Evolutionary conservation across 768 basidiomycete species (phyloP).

Genomic region (Mycena albidolilacea): DNA sequence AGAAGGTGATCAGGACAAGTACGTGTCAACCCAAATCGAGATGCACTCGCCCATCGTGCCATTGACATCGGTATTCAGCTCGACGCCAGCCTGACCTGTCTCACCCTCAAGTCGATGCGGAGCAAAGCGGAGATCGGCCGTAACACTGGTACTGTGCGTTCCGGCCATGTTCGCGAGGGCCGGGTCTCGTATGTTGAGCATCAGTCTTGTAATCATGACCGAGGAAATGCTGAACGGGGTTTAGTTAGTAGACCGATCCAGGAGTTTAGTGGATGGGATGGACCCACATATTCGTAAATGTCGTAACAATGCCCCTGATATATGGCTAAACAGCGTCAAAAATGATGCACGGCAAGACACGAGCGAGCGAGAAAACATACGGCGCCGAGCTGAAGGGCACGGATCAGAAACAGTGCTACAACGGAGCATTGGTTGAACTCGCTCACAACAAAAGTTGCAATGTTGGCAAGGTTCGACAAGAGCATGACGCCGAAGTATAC

Average conservation of each 20-base stretch:
- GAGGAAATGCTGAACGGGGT: background rate
- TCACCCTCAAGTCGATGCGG: no score
- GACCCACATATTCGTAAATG: background rate
- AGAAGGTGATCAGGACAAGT: no score
- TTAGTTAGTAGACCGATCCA: background rate
- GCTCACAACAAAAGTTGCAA: slow-evolving; percentile 19
- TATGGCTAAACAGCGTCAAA: background rate
- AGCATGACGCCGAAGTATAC: slow-evolving; percentile 9
- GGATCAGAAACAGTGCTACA: background rate
- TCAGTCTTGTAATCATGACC: background rate
- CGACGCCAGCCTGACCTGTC: no score
- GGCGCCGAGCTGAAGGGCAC: background rate
- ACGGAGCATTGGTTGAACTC: background rate
- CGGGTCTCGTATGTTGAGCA: background rate
- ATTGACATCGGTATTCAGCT: no score
- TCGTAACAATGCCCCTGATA: background rate
- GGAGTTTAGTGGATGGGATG: background rate
- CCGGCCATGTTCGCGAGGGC: background rate
- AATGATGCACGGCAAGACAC: background rate
- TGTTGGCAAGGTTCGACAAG: slow-evolving; percentile 4
- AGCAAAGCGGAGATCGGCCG: background rate
- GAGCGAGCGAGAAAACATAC: background rate
- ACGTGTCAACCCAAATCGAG: no score
- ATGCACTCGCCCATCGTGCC: no score
- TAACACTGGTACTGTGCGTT: background rate